These are phyloP conservation scores for Pistacia vera DNA, from an alignment of 345 rosid genomes.

Conservation along the genomic window DNA sequence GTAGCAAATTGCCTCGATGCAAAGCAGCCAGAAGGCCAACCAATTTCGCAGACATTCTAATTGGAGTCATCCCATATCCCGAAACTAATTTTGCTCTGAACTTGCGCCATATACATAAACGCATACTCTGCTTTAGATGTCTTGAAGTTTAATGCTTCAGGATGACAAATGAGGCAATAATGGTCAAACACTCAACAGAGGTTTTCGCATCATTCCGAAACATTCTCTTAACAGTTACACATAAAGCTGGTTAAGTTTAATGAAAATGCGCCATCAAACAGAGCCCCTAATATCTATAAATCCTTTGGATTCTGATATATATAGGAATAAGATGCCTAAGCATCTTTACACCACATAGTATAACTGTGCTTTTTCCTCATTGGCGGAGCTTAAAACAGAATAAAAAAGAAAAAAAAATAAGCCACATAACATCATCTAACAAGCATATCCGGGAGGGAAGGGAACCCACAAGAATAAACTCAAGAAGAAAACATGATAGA, in stretches of 20 bases:
- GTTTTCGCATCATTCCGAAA: no score
- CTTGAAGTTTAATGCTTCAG: no score
- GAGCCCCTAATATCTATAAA: neutral
- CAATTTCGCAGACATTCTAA: no score
- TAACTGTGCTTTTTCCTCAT: neutral
- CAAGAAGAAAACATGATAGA: neutral
- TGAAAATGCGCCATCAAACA: neutral
- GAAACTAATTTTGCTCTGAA: no score
- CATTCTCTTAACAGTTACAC: neutral
- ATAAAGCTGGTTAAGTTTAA: neutral
- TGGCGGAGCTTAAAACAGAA: neutral
- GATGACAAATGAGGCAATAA: no score
- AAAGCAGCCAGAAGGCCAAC: no score
- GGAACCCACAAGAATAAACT: slow-evolving; percentile 20
- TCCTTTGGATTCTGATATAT: neutral
- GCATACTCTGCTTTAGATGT: no score
- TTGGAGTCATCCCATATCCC: no score
- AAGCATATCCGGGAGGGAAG: slow-evolving; percentile 8
- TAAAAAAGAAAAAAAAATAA: neutral
- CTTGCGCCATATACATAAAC: no score
- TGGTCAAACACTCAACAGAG: no score
- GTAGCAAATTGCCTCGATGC: no score
- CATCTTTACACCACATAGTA: slow-evolving; percentile 17
- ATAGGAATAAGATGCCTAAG: neutral
- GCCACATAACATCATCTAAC: slow-evolving; percentile 20